Conservation (phyloP, 352 stramenopile genomes). For the Phytophthora cryptogea region DNA sequence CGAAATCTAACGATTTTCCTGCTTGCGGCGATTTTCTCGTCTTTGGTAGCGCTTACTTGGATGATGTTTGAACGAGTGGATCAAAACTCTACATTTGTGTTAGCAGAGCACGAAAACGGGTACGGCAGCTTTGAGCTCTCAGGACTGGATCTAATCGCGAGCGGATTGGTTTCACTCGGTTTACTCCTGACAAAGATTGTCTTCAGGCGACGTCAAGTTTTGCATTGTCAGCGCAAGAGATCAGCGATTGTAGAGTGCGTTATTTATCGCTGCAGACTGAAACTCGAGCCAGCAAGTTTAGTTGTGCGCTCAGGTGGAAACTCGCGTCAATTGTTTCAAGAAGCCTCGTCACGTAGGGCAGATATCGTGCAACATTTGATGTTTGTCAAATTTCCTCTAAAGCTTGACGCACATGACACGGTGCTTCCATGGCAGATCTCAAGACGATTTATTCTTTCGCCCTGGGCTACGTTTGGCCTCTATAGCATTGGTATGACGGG, state of each 20-base stretch:
- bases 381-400: conserved; percentile 18
- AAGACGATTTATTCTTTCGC: no score
- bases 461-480: no score
- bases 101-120: conserved; percentile 23
- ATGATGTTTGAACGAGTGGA: conserved; percentile 30
- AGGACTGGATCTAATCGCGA: conserved; percentile 26
- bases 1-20: conserved; percentile 15
- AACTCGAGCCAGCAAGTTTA: conserved; percentile 10
- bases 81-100: conserved; percentile 10
- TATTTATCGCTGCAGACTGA: conserved; percentile 27
- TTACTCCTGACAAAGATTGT: conserved; percentile 33
- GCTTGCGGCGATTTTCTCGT: conserved; percentile 15
- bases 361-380: conserved; percentile 28
- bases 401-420: conserved; percentile 9
- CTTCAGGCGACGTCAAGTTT: conserved; percentile 20
- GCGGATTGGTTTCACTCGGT: conserved; percentile 27
- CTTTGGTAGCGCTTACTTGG: conserved; percentile 7
- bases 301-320: background rate
- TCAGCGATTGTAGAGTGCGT: conserved; percentile 26
- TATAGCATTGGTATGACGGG: no score
- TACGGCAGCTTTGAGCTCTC: conserved; percentile 21
- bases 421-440: conserved; percentile 8
- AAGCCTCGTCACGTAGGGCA: conserved; percentile 7
- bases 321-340: conserved; percentile 2
- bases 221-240: conserved; percentile 11